These are phyloP conservation scores for Colletotrichum tabaci DNA, from an alignment of 2,329 filamentous ascomycete genomes.

Conservation along the genomic window DNA sequence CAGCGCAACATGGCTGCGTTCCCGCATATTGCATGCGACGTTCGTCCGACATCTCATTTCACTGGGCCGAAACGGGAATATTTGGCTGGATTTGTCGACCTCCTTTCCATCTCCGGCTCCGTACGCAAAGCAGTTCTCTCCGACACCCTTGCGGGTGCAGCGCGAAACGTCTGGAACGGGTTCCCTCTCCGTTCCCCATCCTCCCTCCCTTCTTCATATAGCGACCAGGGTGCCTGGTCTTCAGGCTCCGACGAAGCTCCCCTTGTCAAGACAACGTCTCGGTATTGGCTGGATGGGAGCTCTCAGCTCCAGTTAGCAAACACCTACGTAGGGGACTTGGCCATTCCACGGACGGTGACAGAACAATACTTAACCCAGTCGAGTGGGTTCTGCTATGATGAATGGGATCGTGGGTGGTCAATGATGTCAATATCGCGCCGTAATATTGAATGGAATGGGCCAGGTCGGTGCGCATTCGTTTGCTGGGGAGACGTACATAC, in stretches of 20 bases:
- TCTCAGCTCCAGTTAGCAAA: constrained; percentile 27
- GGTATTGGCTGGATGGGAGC: constrained; percentile 25
- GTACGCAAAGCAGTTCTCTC: constrained; percentile 8
- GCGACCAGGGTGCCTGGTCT: constrained; percentile 1
- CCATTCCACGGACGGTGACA: constrained; percentile 33
- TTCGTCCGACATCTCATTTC: constrained; percentile 4
- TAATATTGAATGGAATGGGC: constrained; percentile 28
- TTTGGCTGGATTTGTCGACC: constrained; percentile 1
- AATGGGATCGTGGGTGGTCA: constrained; percentile 27
- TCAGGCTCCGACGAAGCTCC: constrained; percentile 20
- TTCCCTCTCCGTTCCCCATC: constrained; percentile 36
- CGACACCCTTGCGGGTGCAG: constrained; percentile 30
- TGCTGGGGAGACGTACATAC: background rate
- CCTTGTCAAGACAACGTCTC: constrained; percentile 19
- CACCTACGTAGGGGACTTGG: constrained; percentile 25
- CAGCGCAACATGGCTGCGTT: constrained; percentile 22
- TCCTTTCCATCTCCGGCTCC: constrained; percentile 3
- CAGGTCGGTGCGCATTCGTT: constrained; percentile 9
- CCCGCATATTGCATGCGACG: background rate
- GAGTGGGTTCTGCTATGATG: constrained; percentile 28
- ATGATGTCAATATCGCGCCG: constrained; percentile 34
- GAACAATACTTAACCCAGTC: constrained; percentile 30
- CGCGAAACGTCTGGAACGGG: constrained; percentile 37
- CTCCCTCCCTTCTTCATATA: constrained; percentile 22
- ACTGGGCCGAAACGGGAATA: background rate